These are phyloP conservation scores for Apiosordaria backusii DNA, from an alignment of 495 filamentous ascomycete genomes.

Conservation along the genomic window DNA sequence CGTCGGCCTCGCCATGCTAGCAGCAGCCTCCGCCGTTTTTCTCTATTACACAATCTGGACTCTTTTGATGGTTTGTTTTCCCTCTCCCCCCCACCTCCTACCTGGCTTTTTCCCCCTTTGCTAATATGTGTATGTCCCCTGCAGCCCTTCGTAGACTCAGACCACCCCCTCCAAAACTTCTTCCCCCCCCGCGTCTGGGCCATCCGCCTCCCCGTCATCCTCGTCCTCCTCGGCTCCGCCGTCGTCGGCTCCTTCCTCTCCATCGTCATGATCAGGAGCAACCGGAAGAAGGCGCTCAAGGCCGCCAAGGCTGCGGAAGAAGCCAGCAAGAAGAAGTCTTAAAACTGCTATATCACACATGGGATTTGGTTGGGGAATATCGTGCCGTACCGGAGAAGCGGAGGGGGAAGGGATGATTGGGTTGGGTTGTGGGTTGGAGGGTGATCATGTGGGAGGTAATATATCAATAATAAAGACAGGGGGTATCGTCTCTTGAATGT, in stretches of 20 bases:
- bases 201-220: conserved; percentile 95
- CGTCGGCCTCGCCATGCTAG: conserved; percentile 95
- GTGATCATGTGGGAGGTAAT: too few relatives aligned
- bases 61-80: conserved; percentile 72
- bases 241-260: conserved; percentile 95
- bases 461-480: too few relatives aligned
- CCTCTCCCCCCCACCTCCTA: conserved; percentile 5
- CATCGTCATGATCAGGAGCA: conserved; percentile 98
- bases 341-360: conserved; percentile 8
- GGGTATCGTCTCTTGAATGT: too few relatives aligned
- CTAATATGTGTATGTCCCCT: not conserved
- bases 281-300: conserved; percentile 94
- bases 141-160: conserved; percentile 93
- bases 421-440: too few relatives aligned
- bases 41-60: conserved; percentile 99
- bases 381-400: not conserved
- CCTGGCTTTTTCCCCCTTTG: not conserved
- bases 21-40: conserved; percentile 91
- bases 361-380: too few relatives aligned
- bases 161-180: conserved; percentile 87
- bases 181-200: conserved; percentile 99
- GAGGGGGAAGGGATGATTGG: too few relatives aligned
- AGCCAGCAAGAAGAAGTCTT: conserved; percentile 57
- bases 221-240: conserved; percentile 84
- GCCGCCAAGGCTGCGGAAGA: conserved; percentile 71